A percentile compares a stretch with the other conserved stretches of the same genome.
Conservation (phyloP, 208 protist genomes). For the Leishmania tropica region DNA sequence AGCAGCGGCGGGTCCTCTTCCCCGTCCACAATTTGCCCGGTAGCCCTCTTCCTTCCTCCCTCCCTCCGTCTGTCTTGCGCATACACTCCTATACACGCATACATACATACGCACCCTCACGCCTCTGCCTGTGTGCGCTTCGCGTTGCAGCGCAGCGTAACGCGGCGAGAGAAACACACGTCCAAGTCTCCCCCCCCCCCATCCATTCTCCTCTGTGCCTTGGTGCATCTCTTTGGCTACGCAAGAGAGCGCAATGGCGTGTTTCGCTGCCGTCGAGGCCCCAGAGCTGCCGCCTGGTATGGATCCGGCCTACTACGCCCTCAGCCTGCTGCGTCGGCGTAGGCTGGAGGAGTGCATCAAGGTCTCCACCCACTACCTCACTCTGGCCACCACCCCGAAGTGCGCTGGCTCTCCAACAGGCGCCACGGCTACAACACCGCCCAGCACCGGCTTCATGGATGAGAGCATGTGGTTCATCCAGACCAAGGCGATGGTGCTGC, state of each 20-base stretch:
- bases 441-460: constrained; percentile 27
- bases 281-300: constrained; percentile 67
- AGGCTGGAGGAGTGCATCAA: constrained; percentile 84
- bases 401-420: background rate
- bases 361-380: constrained; percentile 78
- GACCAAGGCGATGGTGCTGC: constrained; percentile 86
- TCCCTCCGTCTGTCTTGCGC: background rate
- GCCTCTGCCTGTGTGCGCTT: background rate
- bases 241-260: constrained; percentile 1
- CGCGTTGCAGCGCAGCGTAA: background rate
- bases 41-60: background rate
- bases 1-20: background rate
- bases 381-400: constrained; percentile 11
- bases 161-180: background rate
- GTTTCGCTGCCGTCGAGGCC: constrained; percentile 2
- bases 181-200: background rate
- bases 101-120: background rate
- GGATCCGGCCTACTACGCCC: constrained; percentile 91
- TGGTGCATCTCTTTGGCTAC: background rate
- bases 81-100: background rate
- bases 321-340: constrained; percentile 85
- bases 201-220: background rate
- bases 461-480: constrained; percentile 94
- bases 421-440: background rate
- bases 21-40: background rate